These are phyloP conservation scores for Ceratobasidium sp. DNA, from an alignment of 1,284 basidiomycete genomes.

Conservation along the genomic window DNA sequence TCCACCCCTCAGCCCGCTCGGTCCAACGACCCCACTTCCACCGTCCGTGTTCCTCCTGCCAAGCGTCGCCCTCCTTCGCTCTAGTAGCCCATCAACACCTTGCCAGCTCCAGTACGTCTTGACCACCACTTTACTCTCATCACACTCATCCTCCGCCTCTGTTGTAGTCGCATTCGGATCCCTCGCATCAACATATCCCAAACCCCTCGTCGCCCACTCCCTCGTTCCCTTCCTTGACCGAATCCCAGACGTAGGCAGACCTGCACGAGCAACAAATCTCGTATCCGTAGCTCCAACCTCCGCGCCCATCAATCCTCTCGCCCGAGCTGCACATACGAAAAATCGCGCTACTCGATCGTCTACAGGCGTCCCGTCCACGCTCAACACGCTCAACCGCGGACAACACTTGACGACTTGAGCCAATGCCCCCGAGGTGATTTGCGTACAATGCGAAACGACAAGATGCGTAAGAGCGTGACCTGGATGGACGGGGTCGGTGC, in stretches of 20 bases:
- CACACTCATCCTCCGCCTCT: constrained; percentile 75
- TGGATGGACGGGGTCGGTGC: constrained; percentile 50
- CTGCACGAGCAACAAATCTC: constrained; percentile 69
- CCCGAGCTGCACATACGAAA: constrained; percentile 68
- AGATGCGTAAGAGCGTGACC: constrained; percentile 79
- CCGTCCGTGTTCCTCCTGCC: constrained; percentile 19
- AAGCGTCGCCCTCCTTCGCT: background rate
- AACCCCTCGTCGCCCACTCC: constrained; percentile 68
- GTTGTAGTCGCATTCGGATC: constrained; percentile 58
- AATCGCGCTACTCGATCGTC: constrained; percentile 69
- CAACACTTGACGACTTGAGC: constrained; percentile 72
- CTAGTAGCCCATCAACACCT: constrained; percentile 75
- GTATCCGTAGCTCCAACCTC: constrained; percentile 75
- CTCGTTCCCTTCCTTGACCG: constrained; percentile 78
- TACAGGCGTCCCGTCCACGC: constrained; percentile 82
- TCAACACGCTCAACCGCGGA: constrained; percentile 69
- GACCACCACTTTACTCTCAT: constrained; percentile 73
- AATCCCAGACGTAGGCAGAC: constrained; percentile 55
- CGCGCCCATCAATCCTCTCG: constrained; percentile 59
- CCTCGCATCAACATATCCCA: constrained; percentile 69
- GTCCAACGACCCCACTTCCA: background rate
- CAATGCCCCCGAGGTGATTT: constrained; percentile 70
- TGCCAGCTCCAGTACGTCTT: constrained; percentile 91
- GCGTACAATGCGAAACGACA: constrained; percentile 71
- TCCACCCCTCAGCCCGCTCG: background rate